Percentiles rank a stretch among this genome's conserved stretches.
Conservation (phyloP, 331 rosid genomes). For the Rosa hybrid region DNA sequence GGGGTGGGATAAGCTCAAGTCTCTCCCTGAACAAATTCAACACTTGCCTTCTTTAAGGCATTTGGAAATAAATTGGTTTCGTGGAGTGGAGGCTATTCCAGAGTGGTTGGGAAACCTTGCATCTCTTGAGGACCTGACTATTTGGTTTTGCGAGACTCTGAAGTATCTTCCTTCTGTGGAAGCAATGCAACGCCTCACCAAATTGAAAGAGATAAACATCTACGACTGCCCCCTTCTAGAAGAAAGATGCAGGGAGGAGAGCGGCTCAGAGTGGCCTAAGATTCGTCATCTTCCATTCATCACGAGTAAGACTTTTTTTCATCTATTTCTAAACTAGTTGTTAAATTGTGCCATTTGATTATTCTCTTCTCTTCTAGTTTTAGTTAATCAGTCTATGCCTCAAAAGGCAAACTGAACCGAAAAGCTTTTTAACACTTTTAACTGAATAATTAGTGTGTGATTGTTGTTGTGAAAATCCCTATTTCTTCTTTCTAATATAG, state of each 20-base stretch:
- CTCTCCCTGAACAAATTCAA: constrained; percentile 3
- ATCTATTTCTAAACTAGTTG: too few species aligned
- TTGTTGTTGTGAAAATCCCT: too few species aligned
- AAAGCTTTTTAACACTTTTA: too few species aligned
- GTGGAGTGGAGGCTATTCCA: background rate
- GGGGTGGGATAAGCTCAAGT: background rate
- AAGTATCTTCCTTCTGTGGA: background rate
- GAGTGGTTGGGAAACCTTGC: background rate
- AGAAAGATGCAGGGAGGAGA: background rate
- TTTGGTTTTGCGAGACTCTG: accelerated
- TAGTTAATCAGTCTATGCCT: too few species aligned
- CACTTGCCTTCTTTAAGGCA: background rate
- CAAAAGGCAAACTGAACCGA: too few species aligned
- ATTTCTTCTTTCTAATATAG: too few species aligned
- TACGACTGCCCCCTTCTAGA: background rate
- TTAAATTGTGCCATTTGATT: too few species aligned
- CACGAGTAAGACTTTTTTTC: too few species aligned
- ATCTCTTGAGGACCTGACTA: background rate
- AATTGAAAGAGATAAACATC: background rate
- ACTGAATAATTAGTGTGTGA: too few species aligned
- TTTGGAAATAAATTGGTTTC: background rate
- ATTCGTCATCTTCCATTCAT: too few species aligned
- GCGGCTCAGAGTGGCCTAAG: too few species aligned
- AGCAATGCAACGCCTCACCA: constrained; percentile 10
- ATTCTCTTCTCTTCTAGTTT: too few species aligned